Evolutionary conservation across 805 yeast genomes (phyloP).

Genomic region (Wickerhamiella kazuoi): DNA sequence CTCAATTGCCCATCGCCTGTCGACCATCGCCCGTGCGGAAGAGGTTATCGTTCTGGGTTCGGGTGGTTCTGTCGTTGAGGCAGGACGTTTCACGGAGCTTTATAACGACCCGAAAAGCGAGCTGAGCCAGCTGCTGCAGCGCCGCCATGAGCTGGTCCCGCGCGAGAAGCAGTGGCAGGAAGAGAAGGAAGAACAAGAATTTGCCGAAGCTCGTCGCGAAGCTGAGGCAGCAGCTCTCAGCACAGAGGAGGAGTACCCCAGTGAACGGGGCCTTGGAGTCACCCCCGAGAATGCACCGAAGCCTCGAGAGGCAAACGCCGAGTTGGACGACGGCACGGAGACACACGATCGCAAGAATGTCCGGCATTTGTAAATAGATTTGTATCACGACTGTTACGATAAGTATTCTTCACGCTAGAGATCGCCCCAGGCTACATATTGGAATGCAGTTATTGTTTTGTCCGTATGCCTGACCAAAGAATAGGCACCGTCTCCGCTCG

Average conservation of each 20-base stretch:
- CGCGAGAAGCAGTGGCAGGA: background rate
- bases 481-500: slow-evolving; percentile 1
- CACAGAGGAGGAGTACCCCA: background rate
- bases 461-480: background rate
- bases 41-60: slow-evolving; percentile 61
- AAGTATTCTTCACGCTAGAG: background rate
- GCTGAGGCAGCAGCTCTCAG: too few species aligned
- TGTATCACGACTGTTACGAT: background rate
- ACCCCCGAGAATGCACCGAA: too few species aligned
- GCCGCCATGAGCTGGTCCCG: slow-evolving; percentile 9
- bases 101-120: slow-evolving; percentile 29
- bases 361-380: background rate
- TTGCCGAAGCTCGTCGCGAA: background rate
- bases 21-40: slow-evolving; percentile 72
- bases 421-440: background rate
- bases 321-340: too few species aligned
- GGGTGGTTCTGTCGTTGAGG: slow-evolving; percentile 59
- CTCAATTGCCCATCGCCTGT: slow-evolving; percentile 79
- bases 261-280: too few species aligned
- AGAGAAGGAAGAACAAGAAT: background rate
- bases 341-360: too few species aligned
- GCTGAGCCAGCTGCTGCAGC: slow-evolving; percentile 26
- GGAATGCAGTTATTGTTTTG: background rate
- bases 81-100: slow-evolving; percentile 41
- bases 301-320: too few species aligned